Evolutionary conservation across 108 stramenopile species (phyloP), one percentile per base, ranked within the genome.

Genomic region (Asterionellopsis glacialis): DNA sequence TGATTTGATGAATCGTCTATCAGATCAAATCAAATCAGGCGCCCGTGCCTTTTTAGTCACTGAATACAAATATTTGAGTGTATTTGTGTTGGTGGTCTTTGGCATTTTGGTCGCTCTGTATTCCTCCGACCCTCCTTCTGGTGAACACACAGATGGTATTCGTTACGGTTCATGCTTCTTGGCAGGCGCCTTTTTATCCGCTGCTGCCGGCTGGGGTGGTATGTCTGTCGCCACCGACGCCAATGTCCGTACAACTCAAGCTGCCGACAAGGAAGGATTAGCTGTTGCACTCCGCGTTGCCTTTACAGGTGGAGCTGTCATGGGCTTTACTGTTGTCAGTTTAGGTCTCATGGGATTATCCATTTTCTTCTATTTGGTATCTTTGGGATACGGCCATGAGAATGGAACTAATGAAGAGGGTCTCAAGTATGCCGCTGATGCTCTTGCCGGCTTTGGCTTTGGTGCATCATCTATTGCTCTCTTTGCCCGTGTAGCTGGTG

Each of bases 401-500:
- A 50, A 47, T 41, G 64, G 55, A 40, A 22, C 22, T 11, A 9
- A 50, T 26, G 67, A 59, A 24, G 22, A 57, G 25, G 43, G 52
- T 16, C 45, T 74, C 26, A 45, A 42, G 7, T 64, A 64, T 57
- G 78, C 82, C 28, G 65, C 76, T 19, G 77, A 93, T 58, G 22
- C 55, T 23, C 72, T 97, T 43, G 85, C 94, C 54, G 96, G 92
- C 15, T 97, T 93, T 79, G 97, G 95, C 27, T 93, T 97, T 57
- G 97, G 97, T 21, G 97, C 92, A 7, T 96, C 95, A 23, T 89
- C 85, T 21, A 94, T 97, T 82, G 97, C 97, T 47, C 90, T 97
- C 63, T 97, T 97, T 81, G 93, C 89, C 41, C 97, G 94, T 67
- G 94, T 97, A 11, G 97, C 90, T 13, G 97, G 97, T n/a, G 97